Evolutionary conservation across 495 filamentous ascomycete species (phyloP).

Genomic region (Daldinia concentrica): DNA sequence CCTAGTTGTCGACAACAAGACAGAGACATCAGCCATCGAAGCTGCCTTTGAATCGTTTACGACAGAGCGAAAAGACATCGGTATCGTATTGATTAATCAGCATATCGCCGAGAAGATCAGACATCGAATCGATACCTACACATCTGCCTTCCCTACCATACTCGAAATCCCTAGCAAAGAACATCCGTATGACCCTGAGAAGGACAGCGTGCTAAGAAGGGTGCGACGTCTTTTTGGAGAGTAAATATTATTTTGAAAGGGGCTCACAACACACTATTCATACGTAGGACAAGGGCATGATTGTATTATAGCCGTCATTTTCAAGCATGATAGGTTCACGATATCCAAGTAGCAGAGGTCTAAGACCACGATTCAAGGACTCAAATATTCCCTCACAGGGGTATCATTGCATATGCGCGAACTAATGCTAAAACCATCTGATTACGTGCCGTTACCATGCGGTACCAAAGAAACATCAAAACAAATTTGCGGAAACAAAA

Average conservation of each 20-base stretch:
- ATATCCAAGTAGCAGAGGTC: constrained; percentile 15
- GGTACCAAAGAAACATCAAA: constrained; percentile 34
- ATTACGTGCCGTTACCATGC: constrained; percentile 37
- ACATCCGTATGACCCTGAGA: constrained; percentile 98
- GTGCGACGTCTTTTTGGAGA: constrained; percentile 94
- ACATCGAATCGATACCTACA: constrained; percentile 77
- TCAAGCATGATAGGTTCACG: constrained; percentile 19
- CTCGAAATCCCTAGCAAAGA: constrained; percentile 99
- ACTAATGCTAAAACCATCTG: constrained; percentile 36
- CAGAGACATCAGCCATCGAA: constrained; percentile 86
- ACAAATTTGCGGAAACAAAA: constrained; percentile 26
- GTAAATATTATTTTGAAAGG: constrained; percentile 52
- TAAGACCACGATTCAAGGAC: constrained; percentile 15
- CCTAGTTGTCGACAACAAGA: constrained; percentile 93
- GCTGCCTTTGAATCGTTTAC: constrained; percentile 91
- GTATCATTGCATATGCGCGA: constrained; percentile 33
- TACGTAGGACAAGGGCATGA: constrained; percentile 4
- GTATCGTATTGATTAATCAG: constrained; percentile 95
- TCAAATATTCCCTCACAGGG: constrained; percentile 30
- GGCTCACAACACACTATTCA: constrained; percentile 4
- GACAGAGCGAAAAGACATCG: constrained; percentile 90
- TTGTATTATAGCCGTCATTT: constrained; percentile 27
- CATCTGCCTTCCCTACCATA: constrained; percentile 76
- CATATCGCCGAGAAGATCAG: constrained; percentile 97
- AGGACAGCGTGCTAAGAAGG: constrained; percentile 94